Percentiles rank a stretch among this genome's conserved stretches.
phyloP scores from a whole-genome alignment of 352 stramenopile species.

The Peronospora destructor region DNA sequence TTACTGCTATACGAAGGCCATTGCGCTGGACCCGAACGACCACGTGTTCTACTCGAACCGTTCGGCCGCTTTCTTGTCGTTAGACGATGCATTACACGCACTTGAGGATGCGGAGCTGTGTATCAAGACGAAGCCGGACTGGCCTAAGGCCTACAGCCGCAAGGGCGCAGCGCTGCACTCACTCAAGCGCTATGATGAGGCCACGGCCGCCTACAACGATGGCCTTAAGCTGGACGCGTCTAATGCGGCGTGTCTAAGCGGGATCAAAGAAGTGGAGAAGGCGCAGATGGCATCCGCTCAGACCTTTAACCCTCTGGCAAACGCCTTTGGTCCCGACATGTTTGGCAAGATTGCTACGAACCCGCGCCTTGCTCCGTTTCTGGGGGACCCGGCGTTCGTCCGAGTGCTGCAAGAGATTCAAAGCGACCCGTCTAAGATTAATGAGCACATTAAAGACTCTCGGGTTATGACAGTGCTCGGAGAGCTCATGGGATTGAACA shows the following conservation, averaged over 20 bases:
- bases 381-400: conserved; percentile 91
- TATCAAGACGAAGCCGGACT: conserved; percentile 91
- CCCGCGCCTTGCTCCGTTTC: conserved; percentile 78
- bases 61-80: conserved; percentile 96
- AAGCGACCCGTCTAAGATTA: conserved; percentile 69
- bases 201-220: conserved; percentile 74
- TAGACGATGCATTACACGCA: conserved; percentile 88
- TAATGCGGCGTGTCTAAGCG: conserved; percentile 90
- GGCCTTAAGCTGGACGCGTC: conserved; percentile 87
- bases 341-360: conserved; percentile 89
- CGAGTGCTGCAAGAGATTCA: conserved; percentile 69
- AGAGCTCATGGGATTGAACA: conserved; percentile 77
- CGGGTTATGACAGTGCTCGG: conserved; percentile 84
- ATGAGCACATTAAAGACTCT: conserved; percentile 70
- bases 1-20: conserved; percentile 94
- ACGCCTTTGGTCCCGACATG: conserved; percentile 93
- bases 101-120: conserved; percentile 95
- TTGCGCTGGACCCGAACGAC: conserved; percentile 91
- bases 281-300: conserved; percentile 43
- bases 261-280: conserved; percentile 91
- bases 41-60: conserved; percentile 99
- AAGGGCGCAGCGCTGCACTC: conserved; percentile 96
- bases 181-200: conserved; percentile 84
- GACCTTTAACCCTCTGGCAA: conserved; percentile 82
- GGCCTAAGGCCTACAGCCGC: conserved; percentile 96